Evolutionary conservation across 169 alveolate species (phyloP), one percentile per base, ranked within the genome.

Genomic region (Blepharisma undulans): DNA sequence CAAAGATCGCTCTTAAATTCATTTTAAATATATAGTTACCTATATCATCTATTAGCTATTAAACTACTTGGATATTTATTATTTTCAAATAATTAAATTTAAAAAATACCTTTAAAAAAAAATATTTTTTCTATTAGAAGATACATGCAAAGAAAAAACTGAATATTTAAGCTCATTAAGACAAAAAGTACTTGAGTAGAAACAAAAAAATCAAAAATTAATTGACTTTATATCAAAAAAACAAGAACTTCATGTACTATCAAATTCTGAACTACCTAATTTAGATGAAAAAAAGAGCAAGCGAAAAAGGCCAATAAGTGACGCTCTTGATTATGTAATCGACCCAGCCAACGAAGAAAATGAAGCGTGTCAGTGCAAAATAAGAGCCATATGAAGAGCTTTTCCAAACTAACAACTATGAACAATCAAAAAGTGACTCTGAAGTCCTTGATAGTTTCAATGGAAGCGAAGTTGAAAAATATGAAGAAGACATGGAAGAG

Each of bases 401-500:
- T 79, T 25, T 29, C 10, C 29, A 79, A 27, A 27, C 29, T 25
- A 66, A 79, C 14, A n/a, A 21, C 30, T 21, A 30, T 29, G 60
- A 32, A 25, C 61, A 21, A 27, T 66, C 1, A 79, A 29, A 72
- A 72, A 29, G 33, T 18, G 60, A 33, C 12, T 79, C 61, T 25
- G 87, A 22, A 30, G 34, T 25, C 0, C 29, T 79, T 79, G 29
- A 25, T 10, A 79, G 87, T n/a, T 79, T 79, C 34, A 33, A 27
- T 79, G 87, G 87, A n/a, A 79, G 87, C 27, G 87, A 79, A 79
- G 87, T 79, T 2, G 61, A 21, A n/a, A 33, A 79, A 22, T 32
- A 29, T 7, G 61, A 79, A 27, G 34, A 79, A 21, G 66, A 48
- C 66, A 48, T 48, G 21, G 29, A 30, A n/a, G 36, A 79, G 8